phyloP scores from a whole-genome alignment of 2,329 filamentous ascomycete species.

The Talaromyces sp. region DNA sequence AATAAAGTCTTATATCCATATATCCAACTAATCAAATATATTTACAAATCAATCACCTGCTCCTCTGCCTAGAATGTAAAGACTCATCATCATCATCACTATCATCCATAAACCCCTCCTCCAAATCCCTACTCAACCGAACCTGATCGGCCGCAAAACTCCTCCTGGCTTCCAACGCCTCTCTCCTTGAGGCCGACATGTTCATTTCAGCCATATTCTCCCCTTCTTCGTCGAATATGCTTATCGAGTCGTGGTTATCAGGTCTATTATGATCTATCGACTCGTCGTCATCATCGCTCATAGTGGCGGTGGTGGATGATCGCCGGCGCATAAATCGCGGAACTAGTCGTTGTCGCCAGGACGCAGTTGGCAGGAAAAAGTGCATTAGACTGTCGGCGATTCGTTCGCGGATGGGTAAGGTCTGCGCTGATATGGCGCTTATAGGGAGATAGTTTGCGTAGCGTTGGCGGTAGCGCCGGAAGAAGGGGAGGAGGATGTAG shows the following conservation, averaged over 20 bases:
- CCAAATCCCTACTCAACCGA: conserved; percentile 75
- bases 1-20: neutral
- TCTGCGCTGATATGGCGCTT: conserved; percentile 51
- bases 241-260: conserved; percentile 49
- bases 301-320: neutral
- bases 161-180: conserved; percentile 46
- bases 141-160: conserved; percentile 44
- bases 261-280: conserved; percentile 29
- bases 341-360: conserved; percentile 45
- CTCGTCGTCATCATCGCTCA: conserved; percentile 23
- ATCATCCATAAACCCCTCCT: conserved; percentile 72
- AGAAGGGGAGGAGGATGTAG: conserved; percentile 65
- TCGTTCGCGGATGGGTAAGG: conserved; percentile 56
- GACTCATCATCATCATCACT: conserved; percentile 60
- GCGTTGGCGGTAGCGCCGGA: conserved; percentile 67
- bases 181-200: conserved; percentile 50
- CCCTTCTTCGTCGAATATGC: conserved; percentile 66
- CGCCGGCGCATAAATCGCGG: neutral
- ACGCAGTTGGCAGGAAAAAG: conserved; percentile 45
- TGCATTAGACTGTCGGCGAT: conserved; percentile 43
- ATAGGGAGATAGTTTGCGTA: conserved; percentile 74
- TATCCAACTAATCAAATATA: neutral
- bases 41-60: conserved; percentile 2
- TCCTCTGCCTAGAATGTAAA: neutral
- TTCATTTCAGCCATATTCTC: conserved; percentile 53